Evolutionary conservation across 768 basidiomycete species (phyloP).

Genomic region (Amanita jacksonii): DNA sequence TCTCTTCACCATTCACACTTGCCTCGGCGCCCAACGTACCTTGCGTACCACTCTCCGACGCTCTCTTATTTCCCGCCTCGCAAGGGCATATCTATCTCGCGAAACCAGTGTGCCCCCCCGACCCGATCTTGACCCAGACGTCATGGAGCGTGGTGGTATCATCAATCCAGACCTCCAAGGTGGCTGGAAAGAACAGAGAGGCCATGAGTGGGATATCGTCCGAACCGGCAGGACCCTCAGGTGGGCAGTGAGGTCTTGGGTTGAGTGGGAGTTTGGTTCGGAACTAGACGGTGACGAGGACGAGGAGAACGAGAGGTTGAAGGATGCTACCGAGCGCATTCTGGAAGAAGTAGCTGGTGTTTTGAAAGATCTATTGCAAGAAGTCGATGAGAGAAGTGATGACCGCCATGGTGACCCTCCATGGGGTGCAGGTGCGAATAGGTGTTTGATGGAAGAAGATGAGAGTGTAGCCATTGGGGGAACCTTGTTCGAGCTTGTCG

Average conservation of each 20-base stretch:
- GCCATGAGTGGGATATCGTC: conserved; percentile 56
- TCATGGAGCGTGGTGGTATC: conserved; percentile 42
- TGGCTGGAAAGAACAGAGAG: neutral
- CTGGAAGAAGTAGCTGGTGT: conserved; percentile 63
- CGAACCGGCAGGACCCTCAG: conserved; percentile 46
- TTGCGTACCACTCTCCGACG: conserved; percentile 56
- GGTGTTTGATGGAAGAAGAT: conserved; percentile 50
- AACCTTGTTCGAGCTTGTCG: conserved; percentile 47
- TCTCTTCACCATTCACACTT: conserved; percentile 22
- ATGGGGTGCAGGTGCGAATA: conserved; percentile 65
- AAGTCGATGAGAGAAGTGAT: conserved; percentile 60
- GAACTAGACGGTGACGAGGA: conserved; percentile 14
- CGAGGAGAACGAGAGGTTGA: conserved; percentile 1
- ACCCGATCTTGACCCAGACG: conserved; percentile 49
- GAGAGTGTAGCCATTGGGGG: conserved; percentile 58
- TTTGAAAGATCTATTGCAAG: conserved; percentile 64
- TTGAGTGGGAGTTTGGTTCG: conserved; percentile 25
- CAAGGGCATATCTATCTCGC: conserved; percentile 54
- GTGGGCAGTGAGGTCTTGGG: conserved; percentile 52
- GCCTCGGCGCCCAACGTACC: conserved; percentile 53
- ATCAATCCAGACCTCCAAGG: conserved; percentile 7
- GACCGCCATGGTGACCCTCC: conserved; percentile 53
- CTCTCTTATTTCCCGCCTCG: conserved; percentile 50
- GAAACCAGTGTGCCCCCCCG: conserved; percentile 52
- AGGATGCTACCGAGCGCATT: conserved; percentile 40